These are phyloP conservation scores for Diversispora eburnea DNA, from an alignment of 192 early-diverging fungal genomes.

Conservation along the genomic window DNA sequence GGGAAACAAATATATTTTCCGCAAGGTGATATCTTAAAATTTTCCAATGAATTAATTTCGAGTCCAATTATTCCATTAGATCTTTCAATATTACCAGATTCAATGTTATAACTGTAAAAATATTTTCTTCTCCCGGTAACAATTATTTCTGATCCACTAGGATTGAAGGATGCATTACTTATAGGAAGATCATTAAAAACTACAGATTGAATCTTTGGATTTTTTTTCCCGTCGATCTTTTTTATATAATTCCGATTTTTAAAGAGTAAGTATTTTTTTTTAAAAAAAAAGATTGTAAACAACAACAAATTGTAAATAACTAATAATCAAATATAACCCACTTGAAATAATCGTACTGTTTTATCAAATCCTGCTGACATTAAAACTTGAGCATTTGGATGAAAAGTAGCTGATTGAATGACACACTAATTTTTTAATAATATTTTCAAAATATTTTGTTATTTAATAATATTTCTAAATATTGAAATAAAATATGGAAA, in stretches of 20 bases:
- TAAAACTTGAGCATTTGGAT: conserved; percentile 84
- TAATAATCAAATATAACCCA: conserved; percentile 22
- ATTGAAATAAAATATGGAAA: too few relatives aligned
- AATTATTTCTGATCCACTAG: conserved; percentile 71
- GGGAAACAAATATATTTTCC: conserved; percentile 75
- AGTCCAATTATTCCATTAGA: conserved; percentile 71
- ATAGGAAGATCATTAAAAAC: conserved; percentile 87
- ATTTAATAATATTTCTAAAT: conserved; percentile 40
- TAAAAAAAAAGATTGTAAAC: too few relatives aligned
- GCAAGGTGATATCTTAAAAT: conserved; percentile 64
- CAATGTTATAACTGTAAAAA: conserved; percentile 85
- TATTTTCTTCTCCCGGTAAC: conserved; percentile 72
- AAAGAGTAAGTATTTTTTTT: too few relatives aligned
- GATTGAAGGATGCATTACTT: conserved; percentile 68
- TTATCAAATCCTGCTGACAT: conserved; percentile 87
- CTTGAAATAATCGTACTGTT: conserved; percentile 83
- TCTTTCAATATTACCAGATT: conserved; percentile 66
- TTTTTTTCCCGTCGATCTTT: conserved; percentile 85
- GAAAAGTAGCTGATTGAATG: conserved; percentile 74
- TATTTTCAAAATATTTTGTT: conserved; percentile 53
- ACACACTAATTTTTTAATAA: conserved; percentile 64
- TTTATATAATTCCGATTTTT: background rate
- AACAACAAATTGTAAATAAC: conserved; percentile 7
- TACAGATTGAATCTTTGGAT: conserved; percentile 89
- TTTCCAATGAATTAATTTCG: conserved; percentile 70